Base-by-base conservation (phyloP, 768 basidiomycete species). In the Kwoniella sp. region DNA sequence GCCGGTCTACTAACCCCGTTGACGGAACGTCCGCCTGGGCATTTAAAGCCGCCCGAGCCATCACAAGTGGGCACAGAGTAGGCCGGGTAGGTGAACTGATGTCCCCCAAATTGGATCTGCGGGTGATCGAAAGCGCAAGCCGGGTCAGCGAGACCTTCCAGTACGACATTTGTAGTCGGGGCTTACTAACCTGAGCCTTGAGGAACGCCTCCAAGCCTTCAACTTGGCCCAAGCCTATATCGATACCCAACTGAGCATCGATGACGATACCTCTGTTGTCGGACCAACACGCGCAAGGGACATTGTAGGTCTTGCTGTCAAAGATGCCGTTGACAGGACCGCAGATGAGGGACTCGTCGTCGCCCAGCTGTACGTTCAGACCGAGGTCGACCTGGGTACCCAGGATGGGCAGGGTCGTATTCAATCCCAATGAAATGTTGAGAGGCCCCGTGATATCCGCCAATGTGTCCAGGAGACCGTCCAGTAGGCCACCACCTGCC, bases 51-150 rank as follows among this genome's bases (percentile, higher is more conserved):
- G 4, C 56, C 56, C 6, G 23, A 19, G 5, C 56, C 56, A 43
- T 57, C 56, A 43, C 56, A 57, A 2, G 46, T 45, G 20, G 56
- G 56, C 38, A 41, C 38, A 4, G 47, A 41, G 22, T 48, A 57
- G 20, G 44, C 56, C 3, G 56, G 56, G 20, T 57, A 57, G 1
- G 29, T 25, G 28, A 54, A 54, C 31, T 22, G n/a, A 19, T 52
- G 32, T 1, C 50, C 50, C 12, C 50, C 50, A 19, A 52, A 45
- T 31, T 43, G 33, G 20, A 52, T 42, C 50, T 51, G 15, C 26
- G 11, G 37, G 37, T 12, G 37, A 38, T 11, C 9, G 5, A 29
- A 15, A 48, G 3, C 20, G 11, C n/a, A 10, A 25, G 19, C 12
- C 15, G 45, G n/a, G n/a, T n/a, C n/a, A n/a, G n/a, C n/a, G n/a